Conservation (phyloP, 2,329 filamentous ascomycete genomes). For the Arthroderma sp. region DNA sequence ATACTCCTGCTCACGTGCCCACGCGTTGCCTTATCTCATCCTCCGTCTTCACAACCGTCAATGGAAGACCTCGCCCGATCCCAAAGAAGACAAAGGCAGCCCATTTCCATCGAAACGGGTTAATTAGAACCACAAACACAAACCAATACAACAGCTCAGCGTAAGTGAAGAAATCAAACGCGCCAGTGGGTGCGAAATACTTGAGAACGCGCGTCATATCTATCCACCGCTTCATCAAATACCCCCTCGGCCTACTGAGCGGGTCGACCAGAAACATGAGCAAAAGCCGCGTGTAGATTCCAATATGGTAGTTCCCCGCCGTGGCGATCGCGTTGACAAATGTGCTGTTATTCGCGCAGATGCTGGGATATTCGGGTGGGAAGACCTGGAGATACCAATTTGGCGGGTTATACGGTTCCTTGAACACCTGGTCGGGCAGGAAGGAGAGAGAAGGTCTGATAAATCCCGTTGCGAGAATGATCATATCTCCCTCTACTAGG, state of each 20-base stretch:
- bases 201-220: conserved; percentile 68
- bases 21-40: conserved; percentile 40
- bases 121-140: conserved; percentile 60
- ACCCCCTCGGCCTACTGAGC: conserved; percentile 54
- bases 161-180: conserved; percentile 86
- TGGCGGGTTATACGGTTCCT: conserved; percentile 60
- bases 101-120: conserved; percentile 88
- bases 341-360: conserved; percentile 74
- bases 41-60: conserved; percentile 53
- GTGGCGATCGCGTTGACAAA: conserved; percentile 70
- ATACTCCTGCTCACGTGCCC: not conserved
- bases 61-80: conserved; percentile 52
- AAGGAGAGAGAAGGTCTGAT: conserved; percentile 60
- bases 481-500: conserved; percentile 58
- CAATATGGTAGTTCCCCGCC: conserved; percentile 79
- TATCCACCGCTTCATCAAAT: conserved; percentile 76
- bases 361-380: conserved; percentile 56
- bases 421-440: conserved; percentile 58
- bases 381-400: conserved; percentile 87
- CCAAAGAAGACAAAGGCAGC: conserved; percentile 70
- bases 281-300: conserved; percentile 73
- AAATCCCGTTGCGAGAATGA: conserved; percentile 75
- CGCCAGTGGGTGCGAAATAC: conserved; percentile 52
- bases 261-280: conserved; percentile 79
- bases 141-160: conserved; percentile 79